phyloP scores from a whole-genome alignment of 2,329 filamentous ascomycete species.

The Lecanicillium sp. region DNA sequence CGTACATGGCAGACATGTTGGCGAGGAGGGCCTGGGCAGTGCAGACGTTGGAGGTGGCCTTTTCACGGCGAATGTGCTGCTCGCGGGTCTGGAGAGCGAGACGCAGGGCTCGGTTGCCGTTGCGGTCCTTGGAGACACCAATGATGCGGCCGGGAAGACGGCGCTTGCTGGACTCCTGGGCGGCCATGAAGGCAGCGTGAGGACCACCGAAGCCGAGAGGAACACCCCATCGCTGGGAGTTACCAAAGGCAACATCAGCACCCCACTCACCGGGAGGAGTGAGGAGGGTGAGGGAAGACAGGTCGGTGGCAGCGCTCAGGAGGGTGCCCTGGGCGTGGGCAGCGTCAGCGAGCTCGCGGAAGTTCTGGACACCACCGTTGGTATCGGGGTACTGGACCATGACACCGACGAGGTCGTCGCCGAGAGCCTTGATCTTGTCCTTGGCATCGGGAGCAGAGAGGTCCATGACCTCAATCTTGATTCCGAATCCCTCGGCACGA shows the following conservation, averaged over 20 bases:
- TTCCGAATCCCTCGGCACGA: constrained; percentile 85
- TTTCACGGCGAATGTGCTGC: constrained; percentile 93
- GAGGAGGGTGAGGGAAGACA: constrained; percentile 78
- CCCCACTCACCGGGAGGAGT: constrained; percentile 91
- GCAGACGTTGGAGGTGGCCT: constrained; percentile 96
- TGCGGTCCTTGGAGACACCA: constrained; percentile 83
- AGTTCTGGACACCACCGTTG: constrained; percentile 72
- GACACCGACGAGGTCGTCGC: constrained; percentile 79
- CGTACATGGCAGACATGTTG: constrained; percentile 95
- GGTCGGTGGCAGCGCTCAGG: constrained; percentile 82
- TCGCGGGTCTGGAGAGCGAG: constrained; percentile 80
- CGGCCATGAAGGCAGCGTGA: constrained; percentile 95
- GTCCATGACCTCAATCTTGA: constrained; percentile 69
- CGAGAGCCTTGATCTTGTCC: constrained; percentile 64
- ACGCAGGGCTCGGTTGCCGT: constrained; percentile 74
- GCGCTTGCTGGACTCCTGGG: constrained; percentile 84
- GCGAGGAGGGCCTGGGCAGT: constrained; percentile 89
- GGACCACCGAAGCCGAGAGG: constrained; percentile 89
- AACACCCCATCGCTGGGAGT: constrained; percentile 84
- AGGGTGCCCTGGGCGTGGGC: constrained; percentile 74
- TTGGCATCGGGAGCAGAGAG: constrained; percentile 56
- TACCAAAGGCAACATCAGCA: constrained; percentile 91
- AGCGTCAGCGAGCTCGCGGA: constrained; percentile 63
- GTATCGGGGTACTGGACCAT: constrained; percentile 95
- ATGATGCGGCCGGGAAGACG: constrained; percentile 90